A percentile compares a stretch with the other conserved stretches of the same genome.
Conservation (phyloP, 108 stramenopile genomes). For the Pseudonitzschia multiseries region DNA sequence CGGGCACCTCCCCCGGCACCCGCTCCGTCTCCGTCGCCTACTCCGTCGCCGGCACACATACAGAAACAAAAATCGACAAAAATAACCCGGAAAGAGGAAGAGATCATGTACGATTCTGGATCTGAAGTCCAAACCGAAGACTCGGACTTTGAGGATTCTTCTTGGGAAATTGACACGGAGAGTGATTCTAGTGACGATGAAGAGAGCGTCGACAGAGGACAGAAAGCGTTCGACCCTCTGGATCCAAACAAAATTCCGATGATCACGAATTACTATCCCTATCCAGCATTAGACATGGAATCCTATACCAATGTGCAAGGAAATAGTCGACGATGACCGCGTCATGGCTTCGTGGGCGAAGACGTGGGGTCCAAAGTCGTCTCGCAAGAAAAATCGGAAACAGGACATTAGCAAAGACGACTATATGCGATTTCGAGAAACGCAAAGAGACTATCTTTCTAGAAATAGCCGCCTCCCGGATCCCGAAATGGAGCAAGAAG, state of each 20-base stretch:
- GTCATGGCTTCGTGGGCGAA: constrained; percentile 6
- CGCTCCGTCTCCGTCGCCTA: no score
- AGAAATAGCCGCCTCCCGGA: neutral
- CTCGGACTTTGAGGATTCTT: neutral
- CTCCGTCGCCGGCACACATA: neutral
- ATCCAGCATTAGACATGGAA: constrained; percentile 24
- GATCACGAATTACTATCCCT: constrained; percentile 20
- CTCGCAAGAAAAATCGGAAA: constrained; percentile 8
- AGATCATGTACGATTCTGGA: neutral
- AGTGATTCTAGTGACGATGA: constrained; percentile 13
- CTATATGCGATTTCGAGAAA: neutral
- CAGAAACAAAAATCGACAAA: neutral
- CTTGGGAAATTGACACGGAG: neutral
- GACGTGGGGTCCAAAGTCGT: constrained; percentile 13
- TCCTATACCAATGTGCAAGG: constrained; percentile 14
- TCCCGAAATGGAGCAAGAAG: neutral
- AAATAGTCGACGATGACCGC: constrained; percentile 12
- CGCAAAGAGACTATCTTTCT: neutral
- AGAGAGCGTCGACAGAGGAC: neutral
- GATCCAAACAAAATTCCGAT: constrained; percentile 3
- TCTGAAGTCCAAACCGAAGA: neutral
- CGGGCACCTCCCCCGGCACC: neutral
- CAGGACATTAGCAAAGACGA: constrained; percentile 3
- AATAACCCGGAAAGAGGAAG: neutral
- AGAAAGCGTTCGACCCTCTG: neutral